phyloP scores from a whole-genome alignment of 2,329 filamentous ascomycete species.

The Alternaria arborescens region DNA sequence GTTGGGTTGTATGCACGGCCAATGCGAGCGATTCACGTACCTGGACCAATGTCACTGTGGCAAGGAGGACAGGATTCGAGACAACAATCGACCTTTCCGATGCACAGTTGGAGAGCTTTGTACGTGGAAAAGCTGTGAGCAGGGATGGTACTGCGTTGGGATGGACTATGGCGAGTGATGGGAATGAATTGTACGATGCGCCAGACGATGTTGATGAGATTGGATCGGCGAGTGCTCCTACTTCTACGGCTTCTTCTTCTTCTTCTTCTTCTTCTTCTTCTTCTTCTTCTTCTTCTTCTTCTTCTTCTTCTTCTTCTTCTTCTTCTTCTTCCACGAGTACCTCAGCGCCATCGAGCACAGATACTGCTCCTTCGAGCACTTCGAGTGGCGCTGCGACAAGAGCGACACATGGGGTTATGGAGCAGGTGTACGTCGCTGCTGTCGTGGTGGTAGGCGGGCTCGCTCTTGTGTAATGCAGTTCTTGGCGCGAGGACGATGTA shows the following conservation, averaged over 20 bases:
- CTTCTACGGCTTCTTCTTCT: constrained; percentile 1
- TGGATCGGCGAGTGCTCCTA: not conserved
- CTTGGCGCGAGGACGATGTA: not conserved
- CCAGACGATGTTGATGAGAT: constrained; percentile 19
- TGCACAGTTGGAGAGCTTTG: constrained; percentile 12
- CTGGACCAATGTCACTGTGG: constrained; percentile 23
- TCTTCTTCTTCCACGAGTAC: constrained; percentile 2
- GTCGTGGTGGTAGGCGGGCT: constrained; percentile 18
- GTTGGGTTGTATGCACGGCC: constrained; percentile 40
- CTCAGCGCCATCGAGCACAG: constrained; percentile 2
- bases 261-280: constrained; percentile 1
- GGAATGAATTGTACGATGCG: constrained; percentile 17
- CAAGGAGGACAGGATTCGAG: constrained; percentile 25
- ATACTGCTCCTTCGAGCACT: constrained; percentile 6
- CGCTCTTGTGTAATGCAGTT: not conserved
- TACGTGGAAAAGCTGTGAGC: constrained; percentile 25
- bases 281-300: constrained; percentile 2
- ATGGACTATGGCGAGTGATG: constrained; percentile 21
- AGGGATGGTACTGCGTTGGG: constrained; percentile 9
- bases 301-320: constrained; percentile 3
- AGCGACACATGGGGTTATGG: constrained; percentile 7
- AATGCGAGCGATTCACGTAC: constrained; percentile 20
- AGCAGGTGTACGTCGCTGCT: constrained; percentile 17
- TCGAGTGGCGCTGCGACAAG: constrained; percentile 16
- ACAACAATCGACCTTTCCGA: constrained; percentile 18